These are phyloP conservation scores for Austropuccinia psidii DNA, from an alignment of 1,284 basidiomycete genomes.

Conservation along the genomic window DNA sequence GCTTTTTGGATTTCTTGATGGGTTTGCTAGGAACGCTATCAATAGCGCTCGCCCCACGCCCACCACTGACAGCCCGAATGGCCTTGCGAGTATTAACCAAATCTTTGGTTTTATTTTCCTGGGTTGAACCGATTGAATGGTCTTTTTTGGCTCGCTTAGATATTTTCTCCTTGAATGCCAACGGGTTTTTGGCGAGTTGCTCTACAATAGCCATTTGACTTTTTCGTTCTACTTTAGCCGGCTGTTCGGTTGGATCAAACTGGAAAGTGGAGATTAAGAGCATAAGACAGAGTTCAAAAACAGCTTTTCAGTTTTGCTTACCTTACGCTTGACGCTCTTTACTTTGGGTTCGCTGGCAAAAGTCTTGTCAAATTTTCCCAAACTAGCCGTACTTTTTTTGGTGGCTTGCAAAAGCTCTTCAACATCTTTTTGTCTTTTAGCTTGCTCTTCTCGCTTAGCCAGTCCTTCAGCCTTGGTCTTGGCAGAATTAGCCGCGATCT, in stretches of 20 bases:
- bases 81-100: conserved; percentile 44
- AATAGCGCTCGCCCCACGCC: conserved; percentile 27
- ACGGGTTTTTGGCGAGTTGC: conserved; percentile 59
- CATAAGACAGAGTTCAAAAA: neutral
- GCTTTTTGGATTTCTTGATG: conserved; percentile 12
- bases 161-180: conserved; percentile 57
- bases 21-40: neutral
- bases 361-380: conserved; percentile 77
- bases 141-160: conserved; percentile 27
- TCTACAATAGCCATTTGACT: conserved; percentile 66
- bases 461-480: conserved; percentile 39
- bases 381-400: conserved; percentile 78
- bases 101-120: conserved; percentile 8
- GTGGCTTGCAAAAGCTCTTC: conserved; percentile 69
- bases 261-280: conserved; percentile 45
- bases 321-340: conserved; percentile 86
- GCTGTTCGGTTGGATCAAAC: conserved; percentile 71
- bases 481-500: conserved; percentile 38
- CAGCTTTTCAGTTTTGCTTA: conserved; percentile 47
- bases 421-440: conserved; percentile 63
- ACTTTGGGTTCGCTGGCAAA: conserved; percentile 84
- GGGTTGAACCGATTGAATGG: neutral
- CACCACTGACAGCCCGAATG: conserved; percentile 42
- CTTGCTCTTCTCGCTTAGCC: conserved; percentile 46
- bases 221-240: conserved; percentile 62